Conservation (phyloP, 1,139 yeast species). For the Blastobotrys illinoisensis region DNA sequence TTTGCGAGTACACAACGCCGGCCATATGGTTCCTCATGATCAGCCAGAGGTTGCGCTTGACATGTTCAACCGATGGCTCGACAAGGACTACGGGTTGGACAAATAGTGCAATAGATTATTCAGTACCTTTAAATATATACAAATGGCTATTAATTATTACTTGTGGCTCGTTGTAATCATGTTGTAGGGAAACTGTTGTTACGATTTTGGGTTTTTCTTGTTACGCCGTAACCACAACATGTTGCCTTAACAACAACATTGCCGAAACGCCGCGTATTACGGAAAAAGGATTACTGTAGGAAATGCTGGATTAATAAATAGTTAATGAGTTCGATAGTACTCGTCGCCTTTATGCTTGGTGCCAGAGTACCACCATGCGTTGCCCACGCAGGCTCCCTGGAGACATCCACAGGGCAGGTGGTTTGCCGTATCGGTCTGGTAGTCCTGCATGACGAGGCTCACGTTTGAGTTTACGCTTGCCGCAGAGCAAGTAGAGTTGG, state of each 20-base stretch:
- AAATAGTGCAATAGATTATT: background rate
- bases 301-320: too few relatives aligned
- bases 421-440: slow-evolving; percentile 41
- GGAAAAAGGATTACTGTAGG: too few relatives aligned
- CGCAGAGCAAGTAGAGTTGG: slow-evolving; percentile 28
- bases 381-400: slow-evolving; percentile 40
- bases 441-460: slow-evolving; percentile 41
- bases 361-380: slow-evolving; percentile 41
- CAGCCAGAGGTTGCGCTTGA: slow-evolving; percentile 64
- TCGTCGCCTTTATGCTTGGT: background rate
- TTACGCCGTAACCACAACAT: too few relatives aligned
- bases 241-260: too few relatives aligned
- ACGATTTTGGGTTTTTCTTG: too few relatives aligned
- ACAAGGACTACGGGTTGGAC: slow-evolving; percentile 2
- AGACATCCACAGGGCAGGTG: slow-evolving; percentile 45
- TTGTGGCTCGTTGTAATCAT: too few relatives aligned
- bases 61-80: slow-evolving; percentile 69
- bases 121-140: too few relatives aligned
- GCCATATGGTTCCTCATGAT: slow-evolving; percentile 66
- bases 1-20: slow-evolving; percentile 55
- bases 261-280: too few relatives aligned
- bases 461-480: slow-evolving; percentile 27
- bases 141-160: too few relatives aligned
- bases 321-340: background rate
- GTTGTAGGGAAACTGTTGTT: too few relatives aligned